phyloP scores from a whole-genome alignment of 2,329 filamentous ascomycete species.

The Acrocalymma vagum region DNA sequence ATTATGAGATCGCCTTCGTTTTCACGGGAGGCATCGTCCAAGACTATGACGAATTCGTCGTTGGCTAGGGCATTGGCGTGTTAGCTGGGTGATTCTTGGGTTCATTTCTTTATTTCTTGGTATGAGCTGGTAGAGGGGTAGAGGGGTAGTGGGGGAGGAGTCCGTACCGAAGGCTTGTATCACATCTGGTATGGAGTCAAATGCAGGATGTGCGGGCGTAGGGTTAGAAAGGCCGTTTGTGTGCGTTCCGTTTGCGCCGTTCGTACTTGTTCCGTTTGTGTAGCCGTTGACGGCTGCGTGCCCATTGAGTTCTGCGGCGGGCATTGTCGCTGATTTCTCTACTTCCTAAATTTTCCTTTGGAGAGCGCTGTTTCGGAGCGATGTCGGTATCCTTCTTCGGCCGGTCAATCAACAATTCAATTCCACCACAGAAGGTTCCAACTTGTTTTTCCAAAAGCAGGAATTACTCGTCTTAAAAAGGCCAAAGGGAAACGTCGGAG shows the following conservation, averaged over 20 bases:
- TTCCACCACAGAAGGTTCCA: no score
- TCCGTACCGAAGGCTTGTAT: slow-evolving; percentile 53
- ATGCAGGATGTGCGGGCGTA: slow-evolving; percentile 47
- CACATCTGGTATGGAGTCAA: slow-evolving; percentile 57
- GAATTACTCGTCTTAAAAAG: no score
- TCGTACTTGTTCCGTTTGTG: slow-evolving; percentile 21
- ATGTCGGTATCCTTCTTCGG: no score
- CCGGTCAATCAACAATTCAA: no score
- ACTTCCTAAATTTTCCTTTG: no score
- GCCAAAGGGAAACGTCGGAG: no score
- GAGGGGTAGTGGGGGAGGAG: slow-evolving; percentile 8
- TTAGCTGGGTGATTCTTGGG: slow-evolving; percentile 16
- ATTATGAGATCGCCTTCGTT: slow-evolving; percentile 99
- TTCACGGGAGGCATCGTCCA: slow-evolving; percentile 90
- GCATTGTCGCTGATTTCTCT: no score
- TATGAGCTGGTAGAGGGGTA: background rate
- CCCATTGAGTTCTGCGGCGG: slow-evolving; percentile 26
- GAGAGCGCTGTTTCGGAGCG: no score
- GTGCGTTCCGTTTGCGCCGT: slow-evolving; percentile 16
- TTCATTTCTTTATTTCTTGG: no score
- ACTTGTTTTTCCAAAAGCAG: no score
- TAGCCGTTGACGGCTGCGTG: slow-evolving; percentile 23
- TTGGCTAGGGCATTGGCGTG: slow-evolving; percentile 36
- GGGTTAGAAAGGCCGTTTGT: slow-evolving; percentile 25
- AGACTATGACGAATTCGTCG: slow-evolving; percentile 93